Conservation (phyloP, 1,284 basidiomycete genomes). For the Cystobasidium pallidum region DNA sequence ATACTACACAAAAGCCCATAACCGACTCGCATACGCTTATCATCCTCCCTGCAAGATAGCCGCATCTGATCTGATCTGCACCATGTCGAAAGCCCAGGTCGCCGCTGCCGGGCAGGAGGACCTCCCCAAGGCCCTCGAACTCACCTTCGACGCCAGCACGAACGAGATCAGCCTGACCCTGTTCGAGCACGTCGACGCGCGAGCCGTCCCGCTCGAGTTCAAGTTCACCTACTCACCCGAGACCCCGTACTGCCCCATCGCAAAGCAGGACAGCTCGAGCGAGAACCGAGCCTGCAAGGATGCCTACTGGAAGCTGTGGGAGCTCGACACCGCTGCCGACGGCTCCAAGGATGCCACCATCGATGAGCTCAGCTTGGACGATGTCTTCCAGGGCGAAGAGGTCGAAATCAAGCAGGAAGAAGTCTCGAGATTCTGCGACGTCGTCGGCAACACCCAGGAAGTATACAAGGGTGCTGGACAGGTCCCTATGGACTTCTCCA, state of each 20-base stretch:
- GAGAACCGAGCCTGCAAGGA: constrained; percentile 90
- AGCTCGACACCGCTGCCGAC: constrained; percentile 66
- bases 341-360: constrained; percentile 62
- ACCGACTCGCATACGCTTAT: too few species aligned
- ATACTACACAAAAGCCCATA: too few species aligned
- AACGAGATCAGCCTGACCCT: constrained; percentile 74
- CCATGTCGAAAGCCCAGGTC: constrained; percentile 21
- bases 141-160: constrained; percentile 65
- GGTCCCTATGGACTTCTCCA: constrained; percentile 98
- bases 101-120: constrained; percentile 5
- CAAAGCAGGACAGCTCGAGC: constrained; percentile 78
- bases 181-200: constrained; percentile 64
- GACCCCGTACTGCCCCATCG: constrained; percentile 84
- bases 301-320: constrained; percentile 88
- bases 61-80: neutral
- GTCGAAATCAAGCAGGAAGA: constrained; percentile 74
- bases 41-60: constrained; percentile 13
- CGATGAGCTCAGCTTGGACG: constrained; percentile 72
- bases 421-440: constrained; percentile 87
- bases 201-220: constrained; percentile 76
- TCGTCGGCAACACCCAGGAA: constrained; percentile 91
- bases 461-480: constrained; percentile 78
- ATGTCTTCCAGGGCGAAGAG: constrained; percentile 80
- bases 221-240: constrained; percentile 86
- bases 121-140: constrained; percentile 62